Conservation (phyloP, 2,329 filamentous ascomycete genomes). For the Zasmidium angulare region DNA sequence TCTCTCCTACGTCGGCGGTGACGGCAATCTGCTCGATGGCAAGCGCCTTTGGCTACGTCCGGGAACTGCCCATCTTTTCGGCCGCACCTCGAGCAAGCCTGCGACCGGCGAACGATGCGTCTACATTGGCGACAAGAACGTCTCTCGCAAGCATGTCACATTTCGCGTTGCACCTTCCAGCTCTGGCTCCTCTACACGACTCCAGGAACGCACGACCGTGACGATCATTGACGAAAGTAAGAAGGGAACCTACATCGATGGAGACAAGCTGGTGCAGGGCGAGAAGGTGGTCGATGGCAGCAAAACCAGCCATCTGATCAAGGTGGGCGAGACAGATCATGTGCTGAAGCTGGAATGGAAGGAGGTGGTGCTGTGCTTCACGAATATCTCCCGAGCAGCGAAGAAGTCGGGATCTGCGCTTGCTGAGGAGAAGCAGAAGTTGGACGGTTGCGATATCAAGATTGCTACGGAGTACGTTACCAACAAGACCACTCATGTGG, state of each 20-base stretch:
- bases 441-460: slow-evolving; percentile 89
- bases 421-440: slow-evolving; percentile 58
- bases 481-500: slow-evolving; percentile 77
- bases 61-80: slow-evolving; percentile 41
- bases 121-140: slow-evolving; percentile 73
- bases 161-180: slow-evolving; percentile 68
- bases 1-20: slow-evolving; percentile 55
- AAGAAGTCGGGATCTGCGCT: slow-evolving; percentile 55
- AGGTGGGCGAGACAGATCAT: slow-evolving; percentile 62
- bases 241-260: slow-evolving; percentile 77
- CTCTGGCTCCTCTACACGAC: slow-evolving; percentile 58
- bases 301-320: slow-evolving; percentile 59
- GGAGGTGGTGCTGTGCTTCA: slow-evolving; percentile 78
- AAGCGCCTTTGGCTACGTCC: slow-evolving; percentile 32
- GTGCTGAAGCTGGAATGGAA: slow-evolving; percentile 60
- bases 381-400: slow-evolving; percentile 63
- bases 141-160: slow-evolving; percentile 85
- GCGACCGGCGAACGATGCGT: slow-evolving; percentile 49
- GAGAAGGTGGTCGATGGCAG: slow-evolving; percentile 28
- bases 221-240: slow-evolving; percentile 82
- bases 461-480: slow-evolving; percentile 70
- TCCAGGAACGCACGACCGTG: slow-evolving; percentile 66
- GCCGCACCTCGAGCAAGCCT: slow-evolving; percentile 65
- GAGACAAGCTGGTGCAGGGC: slow-evolving; percentile 58
- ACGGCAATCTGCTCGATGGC: slow-evolving; percentile 55